Evolutionary conservation across 2,329 filamentous ascomycete genomes (phyloP), one percentile per base, ranked within the genome.

Genomic region (Didymosphaeria variabile): DNA sequence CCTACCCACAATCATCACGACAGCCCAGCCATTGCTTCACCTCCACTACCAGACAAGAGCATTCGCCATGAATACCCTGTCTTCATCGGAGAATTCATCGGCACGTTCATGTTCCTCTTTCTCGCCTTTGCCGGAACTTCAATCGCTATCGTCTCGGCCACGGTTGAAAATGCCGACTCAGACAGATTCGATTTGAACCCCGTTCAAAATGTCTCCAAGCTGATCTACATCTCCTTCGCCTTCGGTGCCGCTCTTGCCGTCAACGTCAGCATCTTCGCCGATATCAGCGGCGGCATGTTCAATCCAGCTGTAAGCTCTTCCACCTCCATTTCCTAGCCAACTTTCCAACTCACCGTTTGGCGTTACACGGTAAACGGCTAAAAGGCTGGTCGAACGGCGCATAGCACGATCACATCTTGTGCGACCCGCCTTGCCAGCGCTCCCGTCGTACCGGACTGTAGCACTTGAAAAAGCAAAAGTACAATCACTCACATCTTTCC

Each of bases 211-310:
- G 53, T 55, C 19, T 47, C 53, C 19, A 55, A 79, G 46, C 59
- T 80, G 19, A 72, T 76, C 49, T 81, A 79, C 63, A 79, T 78
- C 21, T 71, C 77, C 15, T 67, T 80, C 2, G 70, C 68, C 55
- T 80, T 80, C 60, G 79, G 79, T 6, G 80, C 80, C 65, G 78
- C 75, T 0, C 67, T 81, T 1, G 77, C 78, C 12, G 79, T 80
- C 31, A 81, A 80, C 44, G 78, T 76, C 1, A 80, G 78, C 70
- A 67, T 72, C 1, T 76, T 76, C 57, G 75, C 72, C 36, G 59
- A 68, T 0, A 69, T 69, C 15, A 67, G 63, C 36, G 67, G 68
- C 52, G 68, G 80, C 5, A 47, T 71, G 15, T 69, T 69, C 51
- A 69, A 71, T 53, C 68, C 67, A 26, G 68, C 66, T 49, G 56